Conservation (phyloP, 73 alveolate genomes). For the Breviolum minutum region DNA sequence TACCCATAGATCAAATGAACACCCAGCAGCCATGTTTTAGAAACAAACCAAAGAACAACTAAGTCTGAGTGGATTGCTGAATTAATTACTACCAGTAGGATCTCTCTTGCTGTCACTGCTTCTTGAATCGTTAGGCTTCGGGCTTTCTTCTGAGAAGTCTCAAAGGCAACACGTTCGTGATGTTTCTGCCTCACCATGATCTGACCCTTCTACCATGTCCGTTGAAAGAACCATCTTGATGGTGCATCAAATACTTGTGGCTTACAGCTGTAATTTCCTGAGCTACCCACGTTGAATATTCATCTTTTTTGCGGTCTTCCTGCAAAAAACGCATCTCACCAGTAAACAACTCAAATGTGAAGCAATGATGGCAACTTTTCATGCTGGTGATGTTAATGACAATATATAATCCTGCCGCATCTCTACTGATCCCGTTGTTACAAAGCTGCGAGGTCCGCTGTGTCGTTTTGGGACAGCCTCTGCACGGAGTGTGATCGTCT, state of each 20-base stretch:
- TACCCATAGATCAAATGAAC: neutral
- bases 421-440: too few relatives aligned
- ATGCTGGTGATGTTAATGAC: neutral
- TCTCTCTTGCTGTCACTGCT: neutral
- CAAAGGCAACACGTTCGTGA: slow-evolving; percentile 66
- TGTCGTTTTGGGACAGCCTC: neutral
- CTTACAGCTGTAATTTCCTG: neutral
- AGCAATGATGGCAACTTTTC: neutral
- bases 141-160: slow-evolving; percentile 80
- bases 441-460: neutral
- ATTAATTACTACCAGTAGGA: neutral
- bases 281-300: slow-evolving; percentile 20
- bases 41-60: too few relatives aligned
- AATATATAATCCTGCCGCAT: too few relatives aligned
- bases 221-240: too few relatives aligned
- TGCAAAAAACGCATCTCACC: neutral
- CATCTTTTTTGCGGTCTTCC: slow-evolving; percentile 76
- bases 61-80: too few relatives aligned
- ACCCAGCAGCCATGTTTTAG: neutral
- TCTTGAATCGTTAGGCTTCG: neutral
- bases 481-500: slow-evolving; percentile 67
- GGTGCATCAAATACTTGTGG: neutral
- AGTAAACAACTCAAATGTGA: too few relatives aligned
- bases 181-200: slow-evolving; percentile 53
- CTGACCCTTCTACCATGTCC: neutral